Percentiles rank a stretch among this genome's conserved stretches.
phyloP scores from a whole-genome alignment of 2,329 filamentous ascomycete species.

The Beauveria sp. region DNA sequence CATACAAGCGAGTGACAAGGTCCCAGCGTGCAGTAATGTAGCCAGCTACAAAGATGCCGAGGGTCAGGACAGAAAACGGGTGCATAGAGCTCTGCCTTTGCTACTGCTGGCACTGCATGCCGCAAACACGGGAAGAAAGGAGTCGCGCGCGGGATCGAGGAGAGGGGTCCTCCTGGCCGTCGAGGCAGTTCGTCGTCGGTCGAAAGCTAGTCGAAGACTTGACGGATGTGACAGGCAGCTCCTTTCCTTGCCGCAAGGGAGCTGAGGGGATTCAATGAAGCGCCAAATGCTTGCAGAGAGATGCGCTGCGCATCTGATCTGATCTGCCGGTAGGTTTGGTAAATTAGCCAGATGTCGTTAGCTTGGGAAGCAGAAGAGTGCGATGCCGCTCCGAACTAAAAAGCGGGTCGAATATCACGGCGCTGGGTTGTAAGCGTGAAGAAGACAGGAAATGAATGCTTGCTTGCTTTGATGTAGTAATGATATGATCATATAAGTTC shows the following conservation, averaged over 20 bases:
- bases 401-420: conserved; percentile 3
- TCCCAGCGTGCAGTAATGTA: conserved; percentile 99
- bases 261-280: background rate
- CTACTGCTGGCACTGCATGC: conserved; percentile 35
- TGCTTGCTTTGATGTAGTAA: background rate
- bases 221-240: background rate
- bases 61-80: conserved; percentile 91
- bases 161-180: background rate
- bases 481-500: background rate
- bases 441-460: background rate
- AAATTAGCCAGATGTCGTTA: conserved; percentile 11
- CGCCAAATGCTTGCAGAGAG: conserved; percentile 2
- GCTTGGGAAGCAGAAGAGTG: background rate
- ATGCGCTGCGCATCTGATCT: conserved; percentile 9
- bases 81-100: conserved; percentile 65
- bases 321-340: background rate
- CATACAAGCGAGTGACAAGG: conserved; percentile 91
- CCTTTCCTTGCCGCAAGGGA: background rate
- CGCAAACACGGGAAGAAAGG: conserved; percentile 18
- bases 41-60: conserved; percentile 98
- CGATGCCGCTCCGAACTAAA: conserved; percentile 3
- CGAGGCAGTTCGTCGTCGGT: background rate
- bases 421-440: background rate
- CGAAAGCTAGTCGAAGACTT: background rate
- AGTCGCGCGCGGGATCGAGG: conserved; percentile 15